Evolutionary conservation across 2,329 filamentous ascomycete species (phyloP).

Genomic region (Dryadomyces quercivorus): DNA sequence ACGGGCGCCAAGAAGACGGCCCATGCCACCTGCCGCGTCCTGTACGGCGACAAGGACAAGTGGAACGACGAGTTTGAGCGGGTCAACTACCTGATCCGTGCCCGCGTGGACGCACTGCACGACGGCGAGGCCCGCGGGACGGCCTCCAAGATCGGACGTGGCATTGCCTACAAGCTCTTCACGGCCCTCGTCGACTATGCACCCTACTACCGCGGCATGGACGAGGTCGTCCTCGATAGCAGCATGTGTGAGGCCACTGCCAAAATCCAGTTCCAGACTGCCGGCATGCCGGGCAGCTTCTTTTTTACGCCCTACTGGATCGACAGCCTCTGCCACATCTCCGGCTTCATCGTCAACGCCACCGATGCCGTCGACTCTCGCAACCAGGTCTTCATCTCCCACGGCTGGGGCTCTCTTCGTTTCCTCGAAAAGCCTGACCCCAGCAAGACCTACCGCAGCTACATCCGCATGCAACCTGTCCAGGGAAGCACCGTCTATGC

Average conservation of each 20-base stretch:
- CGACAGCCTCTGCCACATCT: slow-evolving; percentile 45
- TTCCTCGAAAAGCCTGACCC: slow-evolving; percentile 33
- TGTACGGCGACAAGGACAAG: slow-evolving; percentile 44
- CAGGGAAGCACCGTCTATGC: slow-evolving; percentile 37
- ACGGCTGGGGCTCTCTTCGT: slow-evolving; percentile 43
- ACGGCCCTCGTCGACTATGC: slow-evolving; percentile 44
- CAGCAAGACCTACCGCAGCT: slow-evolving; percentile 38
- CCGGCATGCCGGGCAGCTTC: slow-evolving; percentile 26
- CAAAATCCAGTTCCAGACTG: slow-evolving; percentile 32
- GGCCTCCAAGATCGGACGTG: slow-evolving; percentile 61
- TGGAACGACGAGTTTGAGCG: slow-evolving; percentile 57
- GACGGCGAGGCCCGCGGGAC: slow-evolving; percentile 51
- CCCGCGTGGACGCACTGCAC: slow-evolving; percentile 44
- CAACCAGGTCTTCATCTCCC: slow-evolving; percentile 45
- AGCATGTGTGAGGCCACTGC: slow-evolving; percentile 29
- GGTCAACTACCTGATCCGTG: slow-evolving; percentile 56
- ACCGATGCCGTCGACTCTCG: slow-evolving; percentile 42
- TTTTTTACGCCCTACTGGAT: slow-evolving; percentile 48
- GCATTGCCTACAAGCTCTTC: slow-evolving; percentile 66
- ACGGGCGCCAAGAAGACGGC: slow-evolving; percentile 46
- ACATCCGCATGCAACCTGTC: slow-evolving; percentile 45
- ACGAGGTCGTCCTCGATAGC: slow-evolving; percentile 43
- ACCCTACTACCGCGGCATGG: slow-evolving; percentile 41
- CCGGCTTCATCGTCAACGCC: slow-evolving; percentile 49
- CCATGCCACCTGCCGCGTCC: slow-evolving; percentile 50